phyloP scores from a whole-genome alignment of 805 yeast species.

The Yarrowia phangngaensis region DNA sequence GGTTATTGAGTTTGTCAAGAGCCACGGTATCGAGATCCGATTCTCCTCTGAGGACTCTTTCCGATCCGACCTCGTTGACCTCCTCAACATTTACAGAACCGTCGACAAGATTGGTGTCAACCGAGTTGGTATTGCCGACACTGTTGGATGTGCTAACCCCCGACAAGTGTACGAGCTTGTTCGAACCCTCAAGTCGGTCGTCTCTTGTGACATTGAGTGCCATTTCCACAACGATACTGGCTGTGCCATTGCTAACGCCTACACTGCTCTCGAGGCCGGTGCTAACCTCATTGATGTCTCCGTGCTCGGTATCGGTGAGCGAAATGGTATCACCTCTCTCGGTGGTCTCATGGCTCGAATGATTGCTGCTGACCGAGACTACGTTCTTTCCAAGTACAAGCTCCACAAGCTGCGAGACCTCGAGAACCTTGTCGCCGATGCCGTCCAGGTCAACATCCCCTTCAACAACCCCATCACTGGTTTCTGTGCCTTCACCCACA shows the following conservation, averaged over 20 bases:
- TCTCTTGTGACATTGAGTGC: constrained; percentile 94
- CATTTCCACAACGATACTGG: constrained; percentile 99
- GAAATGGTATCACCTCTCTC: constrained; percentile 96
- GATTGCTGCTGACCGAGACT: constrained; percentile 98
- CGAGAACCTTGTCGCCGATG: constrained; percentile 94
- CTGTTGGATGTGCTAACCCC: constrained; percentile 99
- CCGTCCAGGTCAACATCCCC: constrained; percentile 94
- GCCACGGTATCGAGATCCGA: constrained; percentile 94
- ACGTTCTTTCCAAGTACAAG: constrained; percentile 90
- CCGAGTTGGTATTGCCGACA: constrained; percentile 98
- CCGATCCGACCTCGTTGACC: constrained; percentile 93
- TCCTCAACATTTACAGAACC: constrained; percentile 90
- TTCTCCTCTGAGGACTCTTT: constrained; percentile 96
- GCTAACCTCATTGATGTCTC: constrained; percentile 92
- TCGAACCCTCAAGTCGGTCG: constrained; percentile 87
- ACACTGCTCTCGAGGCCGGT: constrained; percentile 97
- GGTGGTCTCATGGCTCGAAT: constrained; percentile 99
- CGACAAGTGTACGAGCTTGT: constrained; percentile 97
- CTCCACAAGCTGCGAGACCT: constrained; percentile 92
- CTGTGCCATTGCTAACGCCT: constrained; percentile 97
- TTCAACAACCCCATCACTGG: constrained; percentile 99
- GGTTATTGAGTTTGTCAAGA: constrained; percentile 94
- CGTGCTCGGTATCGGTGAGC: constrained; percentile 96
- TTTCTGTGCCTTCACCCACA: constrained; percentile 98
- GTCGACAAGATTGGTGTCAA: constrained; percentile 97